Base-by-base conservation (phyloP, 1,284 basidiomycete species). In the Cerrena zonata region DNA sequence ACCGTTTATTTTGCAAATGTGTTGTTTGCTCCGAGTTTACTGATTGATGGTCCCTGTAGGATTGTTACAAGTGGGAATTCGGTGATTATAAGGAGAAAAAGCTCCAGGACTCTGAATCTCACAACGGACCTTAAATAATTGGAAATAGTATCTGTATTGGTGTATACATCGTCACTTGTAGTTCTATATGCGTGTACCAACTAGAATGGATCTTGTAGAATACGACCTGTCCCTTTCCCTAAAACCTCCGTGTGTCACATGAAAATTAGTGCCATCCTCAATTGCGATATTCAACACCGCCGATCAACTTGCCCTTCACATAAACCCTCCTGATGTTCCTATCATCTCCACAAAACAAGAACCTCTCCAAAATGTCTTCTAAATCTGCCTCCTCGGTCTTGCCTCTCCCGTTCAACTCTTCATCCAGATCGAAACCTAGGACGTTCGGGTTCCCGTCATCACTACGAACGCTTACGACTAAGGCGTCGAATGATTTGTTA, bases 401-500 rank as follows among this genome's bases (percentile, higher is more conserved):
- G 27, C 43, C 54, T 22, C 55, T 44, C 27, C 65, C 62, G 12
- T 63, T 56, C 5, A 65, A 56, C 46, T 66, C 69, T n/a, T 54
- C 47, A 39, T 71, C 65, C 39, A 66, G 53, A 45, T 67, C 70
- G 40, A 73, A 58, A 49, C 75, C 72, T 82, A 86, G 90, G 43
- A 90, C 59, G 23, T 72, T 74, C 3, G 83, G 81, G 60, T 86
- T 86, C 2, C 76, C 77, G 19, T 77, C 65, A 43, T 74, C 75
- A 41, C 67, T 65, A 48, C 68, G 69, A 56, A 76, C 72, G 69
- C 71, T 82, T 50, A 81, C 82, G 4, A 92, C 59, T 11, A 98
- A 70, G 1, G 94, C 94, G 65, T 99, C 94, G 63, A 98, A 98
- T 56, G 84, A 84, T 69, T 92, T 94, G 2, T 92, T 92, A 0